These are phyloP conservation scores for Trametes cingulata DNA, from an alignment of 768 basidiomycete genomes.

Conservation along the genomic window DNA sequence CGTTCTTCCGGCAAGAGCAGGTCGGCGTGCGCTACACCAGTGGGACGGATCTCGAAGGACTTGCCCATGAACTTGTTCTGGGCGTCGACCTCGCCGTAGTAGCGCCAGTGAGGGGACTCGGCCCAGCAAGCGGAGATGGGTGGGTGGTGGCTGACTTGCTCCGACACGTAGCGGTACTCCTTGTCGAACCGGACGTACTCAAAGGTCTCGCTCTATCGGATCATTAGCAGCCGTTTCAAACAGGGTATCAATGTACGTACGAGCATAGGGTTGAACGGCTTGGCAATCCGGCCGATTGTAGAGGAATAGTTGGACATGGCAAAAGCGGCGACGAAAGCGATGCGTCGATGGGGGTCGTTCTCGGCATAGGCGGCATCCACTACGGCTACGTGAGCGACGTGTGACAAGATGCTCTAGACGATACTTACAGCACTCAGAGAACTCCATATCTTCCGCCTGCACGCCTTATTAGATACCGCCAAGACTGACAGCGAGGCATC, in stretches of 20 bases:
- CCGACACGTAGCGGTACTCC: constrained; percentile 89
- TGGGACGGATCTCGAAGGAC: constrained; percentile 94
- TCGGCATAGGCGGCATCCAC: constrained; percentile 86
- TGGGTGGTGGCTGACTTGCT: constrained; percentile 97
- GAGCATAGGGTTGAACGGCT: constrained; percentile 96
- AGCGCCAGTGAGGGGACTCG: constrained; percentile 86
- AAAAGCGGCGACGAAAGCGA: constrained; percentile 94
- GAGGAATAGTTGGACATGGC: constrained; percentile 98
- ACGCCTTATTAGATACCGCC: background rate
- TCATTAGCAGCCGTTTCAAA: background rate
- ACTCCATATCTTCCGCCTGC: constrained; percentile 95
- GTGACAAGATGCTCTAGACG: too few species aligned
- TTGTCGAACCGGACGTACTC: constrained; percentile 89
- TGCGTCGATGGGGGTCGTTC: constrained; percentile 72
- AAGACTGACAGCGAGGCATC: background rate
- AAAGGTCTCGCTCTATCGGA: constrained; percentile 80
- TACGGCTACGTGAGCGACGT: constrained; percentile 28
- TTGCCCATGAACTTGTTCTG: constrained; percentile 97
- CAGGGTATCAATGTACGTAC: constrained; percentile 44
- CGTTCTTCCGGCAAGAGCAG: constrained; percentile 71
- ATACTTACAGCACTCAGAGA: constrained; percentile 82
- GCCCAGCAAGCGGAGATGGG: constrained; percentile 96
- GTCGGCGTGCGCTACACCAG: constrained; percentile 90
- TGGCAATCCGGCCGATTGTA: constrained; percentile 94
- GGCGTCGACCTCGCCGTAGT: constrained; percentile 94